Base-by-base conservation (phyloP, 2,329 filamentous ascomycete species). In the Bipolaris victoriae region DNA sequence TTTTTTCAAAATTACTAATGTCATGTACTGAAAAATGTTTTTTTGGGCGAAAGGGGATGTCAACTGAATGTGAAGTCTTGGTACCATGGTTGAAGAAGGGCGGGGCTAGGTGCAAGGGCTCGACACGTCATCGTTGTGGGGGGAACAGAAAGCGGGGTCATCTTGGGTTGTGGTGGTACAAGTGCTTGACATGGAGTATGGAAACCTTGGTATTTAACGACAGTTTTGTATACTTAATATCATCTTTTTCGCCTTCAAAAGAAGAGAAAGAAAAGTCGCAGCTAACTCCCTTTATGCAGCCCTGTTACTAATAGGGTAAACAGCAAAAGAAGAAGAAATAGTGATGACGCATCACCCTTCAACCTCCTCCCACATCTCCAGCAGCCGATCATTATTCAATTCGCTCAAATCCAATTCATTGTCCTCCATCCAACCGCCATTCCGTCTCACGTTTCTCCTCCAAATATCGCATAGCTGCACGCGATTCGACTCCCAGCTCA, bases 401-500 rank as follows among this genome's bases (percentile, higher is more conserved):
- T 31, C 29, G 11, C 29, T 31, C 29, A 31, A 31, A 31, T 31
- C 10, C 10, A 31, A 10, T 31, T 31, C 29, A 9, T 31, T 31
- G 39, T 22, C 55, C 6, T 3, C 40, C 35, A 1, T 20, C 5
- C 16, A 36, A 3, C 0, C 15, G 18, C 22, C 10, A 31, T 5
- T 1, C 10, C 29, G 29, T 31, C 36, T 22, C 22, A 16, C 31
- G 20, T 13, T 43, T 26, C 16, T 20, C 15, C 44, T 24, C 49
- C 40, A 50, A 1, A 63, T 52, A 10, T 56, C 45, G 10, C 22
- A 22, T 4, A 69, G 50, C 49, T 68, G 66, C 39, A 55, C 39
- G 18, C 75, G 59, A 64, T 90, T 90, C 64, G 81, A 78, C 69
- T 92, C 86, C 91, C 91, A 96, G 58, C 87, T 82, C 36, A 91